Percentiles rank a stretch among this genome's conserved stretches.
Conservation (phyloP, 129 eudicot species). For the Calendula officinalis region DNA sequence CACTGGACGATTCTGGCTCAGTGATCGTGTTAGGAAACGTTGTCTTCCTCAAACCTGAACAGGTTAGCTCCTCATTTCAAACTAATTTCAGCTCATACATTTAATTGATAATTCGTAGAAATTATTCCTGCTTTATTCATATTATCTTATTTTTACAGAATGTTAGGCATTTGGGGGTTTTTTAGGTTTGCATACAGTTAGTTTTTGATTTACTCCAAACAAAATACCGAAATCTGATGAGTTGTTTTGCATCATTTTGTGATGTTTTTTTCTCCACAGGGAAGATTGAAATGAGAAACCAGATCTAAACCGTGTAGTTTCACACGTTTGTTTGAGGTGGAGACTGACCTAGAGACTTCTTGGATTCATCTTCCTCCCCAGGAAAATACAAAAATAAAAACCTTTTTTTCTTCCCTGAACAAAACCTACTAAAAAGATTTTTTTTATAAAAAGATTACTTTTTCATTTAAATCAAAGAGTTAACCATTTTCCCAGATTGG, state of each 20-base stretch:
- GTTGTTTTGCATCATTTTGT: constrained; percentile 46
- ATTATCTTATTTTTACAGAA: constrained; percentile 19
- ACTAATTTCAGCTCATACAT: not conserved
- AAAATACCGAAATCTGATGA: constrained; percentile 59
- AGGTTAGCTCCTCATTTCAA: constrained; percentile 54
- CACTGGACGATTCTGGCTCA: constrained; percentile 77
- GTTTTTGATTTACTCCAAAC: constrained; percentile 13
- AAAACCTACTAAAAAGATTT: not conserved
- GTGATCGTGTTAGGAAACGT: constrained; percentile 75
- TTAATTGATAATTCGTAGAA: not conserved
- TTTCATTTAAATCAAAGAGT: not conserved
- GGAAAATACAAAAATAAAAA: not conserved
- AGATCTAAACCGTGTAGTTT: constrained; percentile 39
- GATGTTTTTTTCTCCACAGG: constrained; percentile 73
- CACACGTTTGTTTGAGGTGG: constrained; percentile 55
- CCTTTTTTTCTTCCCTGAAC: constrained; percentile 10
- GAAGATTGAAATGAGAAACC: constrained; percentile 61
- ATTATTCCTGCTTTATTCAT: constrained; percentile 9
- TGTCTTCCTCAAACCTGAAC: constrained; percentile 80
- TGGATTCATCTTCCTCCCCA: constrained; percentile 28
- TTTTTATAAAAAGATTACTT: not conserved
- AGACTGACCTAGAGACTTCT: constrained; percentile 38
- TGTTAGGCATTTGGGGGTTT: constrained; percentile 12
- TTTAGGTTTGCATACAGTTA: constrained; percentile 9
- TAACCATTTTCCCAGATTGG: constrained; percentile 8